Evolutionary conservation across 2,329 filamentous ascomycete genomes (phyloP), one percentile per base, ranked within the genome.

Genomic region (Cercospora berteroae): DNA sequence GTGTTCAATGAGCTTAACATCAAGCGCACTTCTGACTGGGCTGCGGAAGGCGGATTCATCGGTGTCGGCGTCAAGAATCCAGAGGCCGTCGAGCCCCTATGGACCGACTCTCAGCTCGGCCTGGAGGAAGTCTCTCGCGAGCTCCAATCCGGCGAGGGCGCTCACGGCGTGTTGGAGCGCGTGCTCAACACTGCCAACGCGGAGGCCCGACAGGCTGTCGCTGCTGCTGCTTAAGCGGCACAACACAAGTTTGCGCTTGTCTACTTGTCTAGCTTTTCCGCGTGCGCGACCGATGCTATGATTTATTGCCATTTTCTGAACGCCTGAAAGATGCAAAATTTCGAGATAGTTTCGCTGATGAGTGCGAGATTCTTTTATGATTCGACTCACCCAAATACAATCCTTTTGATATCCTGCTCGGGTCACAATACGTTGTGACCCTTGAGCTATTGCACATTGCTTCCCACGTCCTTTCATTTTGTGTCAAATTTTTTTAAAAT

Each of bases 21-120:
- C 81, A 97, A 96, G 85, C 90, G 94, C 75, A 96, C 94, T 29
- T 92, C 90, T 67, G 91, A 96, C 76, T 99, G 95, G 95, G 91
- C 91, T 31, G 88, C 89, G 13, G 87, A 95, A 77, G 95, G 95
- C 57, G 95, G 95, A 7, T 97, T 98, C 81, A 92, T 98, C 67
- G 95, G 94, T 63, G 95, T 99, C 8, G 95, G 95, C 23, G 90
- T 93, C 71, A 82, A 89, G 66, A 85, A 84, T 59, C 85, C 85
- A 16, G 80, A 83, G 64, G 82, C 81, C 2, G 85, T 87, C 48
- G 81, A 87, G 77, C 90, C 94, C n/a, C 89, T 99, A 48, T 99
- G 95, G 95, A 95, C 92, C 1, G 89, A 97, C 75, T 84, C 86
- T 74, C 95, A 99, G 84, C 87, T 99, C 65, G 92, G 90, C 48